These are phyloP conservation scores for Gastrolobium bilobum DNA, from an alignment of 306 rosid species.

Conservation along the genomic window DNA sequence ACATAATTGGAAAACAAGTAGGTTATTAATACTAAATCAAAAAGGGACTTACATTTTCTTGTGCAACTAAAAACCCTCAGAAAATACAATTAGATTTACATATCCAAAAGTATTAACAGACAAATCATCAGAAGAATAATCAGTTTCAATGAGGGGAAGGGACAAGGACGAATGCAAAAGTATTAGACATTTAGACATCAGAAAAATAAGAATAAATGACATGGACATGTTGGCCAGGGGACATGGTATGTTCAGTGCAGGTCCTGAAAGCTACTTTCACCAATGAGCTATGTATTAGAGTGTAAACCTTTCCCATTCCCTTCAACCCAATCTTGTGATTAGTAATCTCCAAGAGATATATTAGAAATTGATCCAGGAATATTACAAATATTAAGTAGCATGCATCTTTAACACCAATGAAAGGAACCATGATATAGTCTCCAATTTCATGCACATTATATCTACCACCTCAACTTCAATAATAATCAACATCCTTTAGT, in stretches of 20 bases:
- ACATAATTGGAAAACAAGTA: neutral
- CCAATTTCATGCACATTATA: neutral
- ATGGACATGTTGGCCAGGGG: neutral
- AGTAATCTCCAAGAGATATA: slow-evolving; percentile 5
- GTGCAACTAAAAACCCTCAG: neutral
- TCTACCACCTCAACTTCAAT: slow-evolving; percentile 16
- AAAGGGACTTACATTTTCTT: slow-evolving; percentile 2
- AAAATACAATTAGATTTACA: neutral
- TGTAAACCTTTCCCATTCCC: neutral
- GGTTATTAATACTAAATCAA: neutral
- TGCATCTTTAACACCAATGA: neutral
- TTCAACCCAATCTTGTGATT: neutral
- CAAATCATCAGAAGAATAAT: neutral
- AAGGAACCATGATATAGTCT: neutral
- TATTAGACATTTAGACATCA: neutral
- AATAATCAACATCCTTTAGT: neutral
- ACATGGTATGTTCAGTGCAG: neutral
- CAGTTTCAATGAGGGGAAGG: neutral
- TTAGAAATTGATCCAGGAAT: slow-evolving; percentile 22
- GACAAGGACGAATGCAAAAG: neutral
- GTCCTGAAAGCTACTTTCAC: slow-evolving; percentile 4
- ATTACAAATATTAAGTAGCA: neutral
- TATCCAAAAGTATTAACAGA: neutral
- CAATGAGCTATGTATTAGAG: neutral
- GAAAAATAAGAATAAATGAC: neutral